A percentile compares a stretch with the other conserved stretches of the same genome.
Conservation (phyloP, 805 yeast genomes). For the Lipomyces yamadae region DNA sequence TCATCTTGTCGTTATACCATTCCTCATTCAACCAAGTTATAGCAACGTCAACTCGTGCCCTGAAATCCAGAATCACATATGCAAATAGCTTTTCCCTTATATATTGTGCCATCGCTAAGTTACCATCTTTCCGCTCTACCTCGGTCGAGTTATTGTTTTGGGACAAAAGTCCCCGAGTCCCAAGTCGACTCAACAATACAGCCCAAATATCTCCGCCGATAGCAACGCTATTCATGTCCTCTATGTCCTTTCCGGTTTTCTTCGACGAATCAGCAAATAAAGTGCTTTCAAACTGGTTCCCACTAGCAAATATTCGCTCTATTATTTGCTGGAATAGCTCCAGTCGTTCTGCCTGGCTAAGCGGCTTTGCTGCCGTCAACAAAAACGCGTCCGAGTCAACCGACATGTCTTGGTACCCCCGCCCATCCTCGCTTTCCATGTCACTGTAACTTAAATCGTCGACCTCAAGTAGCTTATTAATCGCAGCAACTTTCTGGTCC, state of each 20-base stretch:
- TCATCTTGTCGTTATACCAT: conserved; percentile 71
- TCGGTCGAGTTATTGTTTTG: conserved; percentile 17
- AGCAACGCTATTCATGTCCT: conserved; percentile 50
- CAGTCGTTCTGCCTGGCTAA: conserved; percentile 60
- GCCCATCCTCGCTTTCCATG: conserved; percentile 13
- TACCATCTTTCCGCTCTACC: conserved; percentile 18
- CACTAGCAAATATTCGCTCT: conserved; percentile 42
- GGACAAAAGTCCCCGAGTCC: conserved; percentile 58
- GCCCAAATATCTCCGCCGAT: conserved; percentile 80
- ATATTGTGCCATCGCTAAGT: conserved; percentile 56
- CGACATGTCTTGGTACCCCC: conserved; percentile 18
- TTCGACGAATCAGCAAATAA: conserved; percentile 21
- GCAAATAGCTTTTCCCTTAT: conserved; percentile 74
- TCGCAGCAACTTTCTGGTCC: background rate
- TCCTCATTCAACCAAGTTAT: conserved; percentile 96
- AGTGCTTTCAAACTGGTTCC: conserved; percentile 21
- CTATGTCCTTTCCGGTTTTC: conserved; percentile 30
- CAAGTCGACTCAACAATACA: conserved; percentile 70
- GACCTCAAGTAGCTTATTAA: background rate
- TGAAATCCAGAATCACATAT: conserved; percentile 74
- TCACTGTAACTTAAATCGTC: conserved; percentile 25
- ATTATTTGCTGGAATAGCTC: conserved; percentile 62
- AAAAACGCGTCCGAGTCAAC: conserved; percentile 17
- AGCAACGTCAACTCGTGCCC: conserved; percentile 70
- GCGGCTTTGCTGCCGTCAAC: conserved; percentile 41